phyloP scores from a whole-genome alignment of 176 grass and related monocot genomes.

The Eragrostis curvula region DNA sequence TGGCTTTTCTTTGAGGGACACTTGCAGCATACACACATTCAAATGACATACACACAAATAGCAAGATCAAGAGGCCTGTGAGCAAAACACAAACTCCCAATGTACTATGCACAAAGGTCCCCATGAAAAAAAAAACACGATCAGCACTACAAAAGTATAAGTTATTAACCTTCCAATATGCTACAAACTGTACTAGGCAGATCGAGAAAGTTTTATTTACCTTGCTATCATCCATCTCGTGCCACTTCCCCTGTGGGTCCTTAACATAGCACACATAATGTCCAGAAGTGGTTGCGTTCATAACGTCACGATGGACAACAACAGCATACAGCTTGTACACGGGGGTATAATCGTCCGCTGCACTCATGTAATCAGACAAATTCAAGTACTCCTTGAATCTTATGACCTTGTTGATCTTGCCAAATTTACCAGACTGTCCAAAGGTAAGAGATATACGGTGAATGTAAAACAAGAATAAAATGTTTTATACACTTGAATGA shows the following conservation, averaged over 20 bases:
- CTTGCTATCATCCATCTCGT: slow-evolving; percentile 77
- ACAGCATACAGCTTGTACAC: slow-evolving; percentile 90
- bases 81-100: neutral
- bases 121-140: slow-evolving; percentile 2
- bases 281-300: slow-evolving; percentile 71
- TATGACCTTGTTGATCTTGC: slow-evolving; percentile 77
- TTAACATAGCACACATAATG: slow-evolving; percentile 95
- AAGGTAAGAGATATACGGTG: slow-evolving; percentile 20
- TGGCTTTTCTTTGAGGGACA: neutral
- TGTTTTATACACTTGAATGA: slow-evolving; percentile 4
- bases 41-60: neutral
- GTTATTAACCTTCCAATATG: slow-evolving; percentile 26
- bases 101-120: neutral
- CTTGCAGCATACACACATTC: neutral
- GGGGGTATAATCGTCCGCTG: slow-evolving; percentile 68
- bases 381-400: slow-evolving; percentile 69
- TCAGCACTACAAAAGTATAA: slow-evolving; percentile 11
- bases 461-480: slow-evolving; percentile 7
- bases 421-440: slow-evolving; percentile 76
- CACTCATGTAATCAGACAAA: slow-evolving; percentile 78
- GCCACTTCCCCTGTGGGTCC: slow-evolving; percentile 76
- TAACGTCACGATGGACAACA: slow-evolving; percentile 78
- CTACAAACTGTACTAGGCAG: slow-evolving; percentile 6
- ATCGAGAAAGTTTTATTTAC: slow-evolving; percentile 49
- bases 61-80: neutral